Percentiles rank a stretch among this genome's conserved stretches.
phyloP scores from a whole-genome alignment of 257 asterid genomes.

The Nicotiana tabacum region DNA sequence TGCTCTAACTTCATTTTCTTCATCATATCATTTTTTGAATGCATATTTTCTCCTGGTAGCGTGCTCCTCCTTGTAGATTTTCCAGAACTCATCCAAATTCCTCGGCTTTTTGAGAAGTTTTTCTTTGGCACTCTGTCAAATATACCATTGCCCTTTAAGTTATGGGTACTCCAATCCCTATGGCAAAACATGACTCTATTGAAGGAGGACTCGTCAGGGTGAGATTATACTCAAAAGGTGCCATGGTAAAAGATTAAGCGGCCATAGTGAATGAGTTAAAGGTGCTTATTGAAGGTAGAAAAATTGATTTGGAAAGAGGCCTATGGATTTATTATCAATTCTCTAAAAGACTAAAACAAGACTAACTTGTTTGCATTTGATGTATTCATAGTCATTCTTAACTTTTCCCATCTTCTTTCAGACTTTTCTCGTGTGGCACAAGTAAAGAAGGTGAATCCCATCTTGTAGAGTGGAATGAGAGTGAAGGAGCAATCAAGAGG shows the following conservation, averaged over 20 bases:
- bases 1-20: neutral
- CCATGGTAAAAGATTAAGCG: neutral
- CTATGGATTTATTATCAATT: neutral
- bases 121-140: neutral
- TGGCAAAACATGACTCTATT: neutral
- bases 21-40: neutral
- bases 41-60: neutral
- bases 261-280: neutral
- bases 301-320: neutral
- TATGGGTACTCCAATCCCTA: neutral
- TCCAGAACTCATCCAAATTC: neutral
- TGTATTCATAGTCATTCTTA: neutral
- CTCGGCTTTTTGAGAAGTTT: neutral
- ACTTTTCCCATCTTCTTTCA: slow-evolving; percentile 32
- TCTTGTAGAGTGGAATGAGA: slow-evolving; percentile 94
- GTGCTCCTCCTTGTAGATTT: neutral
- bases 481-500: slow-evolving; percentile 90
- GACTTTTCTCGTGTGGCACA: slow-evolving; percentile 93
- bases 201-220: neutral
- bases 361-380: neutral
- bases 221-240: neutral
- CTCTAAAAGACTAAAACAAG: neutral
- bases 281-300: neutral
- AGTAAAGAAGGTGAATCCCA: slow-evolving; percentile 95
- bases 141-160: neutral